Evolutionary conservation across 805 yeast species (phyloP), one percentile per base, ranked within the genome.

Genomic region (Candida piceae): DNA sequence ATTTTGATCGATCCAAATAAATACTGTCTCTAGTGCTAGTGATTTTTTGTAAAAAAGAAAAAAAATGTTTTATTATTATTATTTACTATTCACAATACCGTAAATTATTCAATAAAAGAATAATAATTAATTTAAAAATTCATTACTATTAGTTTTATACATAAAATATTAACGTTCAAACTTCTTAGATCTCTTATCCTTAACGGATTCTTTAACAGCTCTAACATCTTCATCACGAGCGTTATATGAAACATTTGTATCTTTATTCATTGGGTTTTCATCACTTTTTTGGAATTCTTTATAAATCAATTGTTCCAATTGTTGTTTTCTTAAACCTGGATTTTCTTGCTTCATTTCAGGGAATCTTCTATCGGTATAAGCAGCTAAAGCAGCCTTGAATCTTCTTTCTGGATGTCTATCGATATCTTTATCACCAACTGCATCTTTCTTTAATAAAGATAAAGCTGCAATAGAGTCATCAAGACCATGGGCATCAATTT

Each of bases 361-460:
- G 29, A 82, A 55, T 50, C 90, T 71, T 38, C 69, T 64, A 44
- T 79, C 90, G 50, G 84, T 86, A 52, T 63, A 85, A 1, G 84
- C 86, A 10, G 76, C 69, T 39, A 68, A 67, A 0, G 95, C 95
- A 18, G 90, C 86, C 65, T 84, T 85, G 62, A 80, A 83, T 55
- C 95, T 74, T 62, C 94, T 76, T 66, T 85, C 95, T 8, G 95
- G 95, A 50, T 85, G 95, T 59, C 87, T 78, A 42, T 85, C 95
- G 35, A 85, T 67, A 35, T 78, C 85, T 52, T 78, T 78, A 42
- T 63, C 63, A 29, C 65, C 60, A 22, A 80, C 80, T 35, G 76
- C 82, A 36, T 68, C 74, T 31, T 66, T 73, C 17, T 67, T 64
- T 10, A 88, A 72, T 58, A 85, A 67, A 4, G 84, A 70, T 53